Percentiles rank a stretch among this genome's conserved stretches.
Conservation (phyloP, 2,329 filamentous ascomycete species). For the Aspergillus persii region DNA sequence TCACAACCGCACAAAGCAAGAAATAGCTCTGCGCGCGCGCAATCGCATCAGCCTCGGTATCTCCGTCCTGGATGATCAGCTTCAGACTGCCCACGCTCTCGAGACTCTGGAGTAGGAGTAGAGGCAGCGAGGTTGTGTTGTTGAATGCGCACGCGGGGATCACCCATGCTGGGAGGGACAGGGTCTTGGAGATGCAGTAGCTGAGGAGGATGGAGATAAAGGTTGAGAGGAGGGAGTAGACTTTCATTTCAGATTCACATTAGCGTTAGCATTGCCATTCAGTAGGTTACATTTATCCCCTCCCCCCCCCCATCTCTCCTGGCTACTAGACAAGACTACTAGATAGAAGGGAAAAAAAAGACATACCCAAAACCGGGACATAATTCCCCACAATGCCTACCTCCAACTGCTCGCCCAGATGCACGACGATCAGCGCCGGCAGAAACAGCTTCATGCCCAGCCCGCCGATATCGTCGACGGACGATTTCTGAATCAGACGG, state of each 20-base stretch:
- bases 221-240: not conserved
- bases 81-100: slow-evolving; percentile 57
- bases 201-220: not conserved
- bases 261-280: no score
- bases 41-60: slow-evolving; percentile 48
- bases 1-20: slow-evolving; percentile 63
- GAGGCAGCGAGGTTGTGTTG: slow-evolving; percentile 55
- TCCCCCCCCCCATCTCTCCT: no score
- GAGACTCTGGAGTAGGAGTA: slow-evolving; percentile 53
- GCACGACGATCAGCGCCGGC: not conserved
- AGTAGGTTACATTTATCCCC: no score
- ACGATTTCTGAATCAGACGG: not conserved
- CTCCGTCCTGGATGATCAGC: slow-evolving; percentile 45
- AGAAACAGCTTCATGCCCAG: not conserved
- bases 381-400: not conserved
- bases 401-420: not conserved
- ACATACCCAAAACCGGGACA: not conserved
- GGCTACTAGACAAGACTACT: no score
- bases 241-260: no score
- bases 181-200: slow-evolving; percentile 30
- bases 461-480: not conserved
- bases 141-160: slow-evolving; percentile 57
- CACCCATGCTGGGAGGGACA: slow-evolving; percentile 54
- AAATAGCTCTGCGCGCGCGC: slow-evolving; percentile 65
- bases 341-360: not conserved